Conservation (phyloP, 495 filamentous ascomycete genomes). For the Evernia prunastri region DNA sequence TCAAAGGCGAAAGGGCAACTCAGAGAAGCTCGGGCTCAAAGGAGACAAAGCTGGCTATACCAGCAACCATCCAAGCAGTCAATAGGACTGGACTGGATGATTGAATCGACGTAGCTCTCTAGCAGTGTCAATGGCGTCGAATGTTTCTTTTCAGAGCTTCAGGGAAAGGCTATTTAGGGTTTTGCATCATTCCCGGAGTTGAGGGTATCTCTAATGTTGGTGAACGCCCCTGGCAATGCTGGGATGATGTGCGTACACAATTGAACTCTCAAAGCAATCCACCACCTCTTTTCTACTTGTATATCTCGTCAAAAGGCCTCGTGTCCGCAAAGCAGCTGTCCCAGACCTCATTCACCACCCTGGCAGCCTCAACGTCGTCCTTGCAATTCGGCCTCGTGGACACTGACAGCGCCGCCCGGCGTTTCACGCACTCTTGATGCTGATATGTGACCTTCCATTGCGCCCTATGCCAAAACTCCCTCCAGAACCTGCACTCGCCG, state of each 20-base stretch:
- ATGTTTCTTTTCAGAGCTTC: conserved; percentile 12
- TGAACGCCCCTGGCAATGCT: conserved; percentile 6
- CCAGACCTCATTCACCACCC: conserved; percentile 93
- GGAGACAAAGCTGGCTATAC: conserved; percentile 35
- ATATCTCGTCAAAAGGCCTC: conserved; percentile 93
- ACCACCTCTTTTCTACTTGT: conserved; percentile 52
- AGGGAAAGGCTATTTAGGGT: conserved; percentile 24
- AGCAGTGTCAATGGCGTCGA: not conserved
- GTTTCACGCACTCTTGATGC: conserved; percentile 84
- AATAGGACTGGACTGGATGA: conserved; percentile 9
- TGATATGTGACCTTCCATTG: conserved; percentile 88
- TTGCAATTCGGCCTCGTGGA: conserved; percentile 67
- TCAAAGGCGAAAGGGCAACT: conserved; percentile 60
- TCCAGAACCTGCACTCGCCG: conserved; percentile 87
- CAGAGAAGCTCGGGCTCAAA: conserved; percentile 42
- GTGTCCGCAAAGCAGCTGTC: conserved; percentile 94
- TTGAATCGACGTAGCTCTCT: conserved; percentile 14
- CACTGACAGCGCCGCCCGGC: conserved; percentile 71
- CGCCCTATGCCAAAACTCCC: conserved; percentile 73
- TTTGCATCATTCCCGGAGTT: conserved; percentile 18
- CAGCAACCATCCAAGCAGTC: conserved; percentile 25
- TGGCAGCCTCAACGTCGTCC: conserved; percentile 78
- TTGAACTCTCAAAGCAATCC: not conserved
- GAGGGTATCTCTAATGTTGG: conserved; percentile 11
- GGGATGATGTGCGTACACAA: not conserved